Conservation (phyloP, 1,284 basidiomycete species). For the Trichosporon sp. region DNA sequence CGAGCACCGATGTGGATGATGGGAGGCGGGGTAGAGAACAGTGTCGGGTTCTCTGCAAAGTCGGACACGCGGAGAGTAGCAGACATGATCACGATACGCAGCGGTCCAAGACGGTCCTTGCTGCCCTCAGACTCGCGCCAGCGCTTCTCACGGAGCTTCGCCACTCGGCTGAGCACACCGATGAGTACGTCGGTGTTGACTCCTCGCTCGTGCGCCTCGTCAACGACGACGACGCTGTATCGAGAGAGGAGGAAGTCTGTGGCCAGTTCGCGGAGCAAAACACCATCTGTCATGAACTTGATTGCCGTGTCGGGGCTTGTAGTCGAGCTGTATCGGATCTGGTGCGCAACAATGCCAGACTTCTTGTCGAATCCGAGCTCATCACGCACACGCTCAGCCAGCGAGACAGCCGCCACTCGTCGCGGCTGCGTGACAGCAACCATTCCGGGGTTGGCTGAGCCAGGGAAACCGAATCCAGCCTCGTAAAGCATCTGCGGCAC, state of each 20-base stretch:
- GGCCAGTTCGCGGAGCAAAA: conserved; percentile 85
- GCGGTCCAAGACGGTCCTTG: conserved; percentile 71
- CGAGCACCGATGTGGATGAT: conserved; percentile 83
- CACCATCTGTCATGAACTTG: conserved; percentile 99
- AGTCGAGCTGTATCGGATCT: conserved; percentile 95
- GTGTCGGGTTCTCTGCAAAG: conserved; percentile 77
- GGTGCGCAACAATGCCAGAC: conserved; percentile 80
- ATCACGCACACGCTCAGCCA: conserved; percentile 82
- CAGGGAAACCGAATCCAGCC: conserved; percentile 83
- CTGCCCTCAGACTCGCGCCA: conserved; percentile 65
- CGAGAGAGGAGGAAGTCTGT: conserved; percentile 81
- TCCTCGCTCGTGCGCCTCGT: conserved; percentile 96
- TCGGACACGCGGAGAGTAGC: conserved; percentile 92
- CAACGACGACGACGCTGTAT: conserved; percentile 92
- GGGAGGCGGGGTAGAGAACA: conserved; percentile 81
- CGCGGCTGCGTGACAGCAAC: conserved; percentile 97
- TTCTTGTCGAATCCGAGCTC: conserved; percentile 68
- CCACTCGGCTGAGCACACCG: conserved; percentile 87
- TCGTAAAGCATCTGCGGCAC: conserved; percentile 91
- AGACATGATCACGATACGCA: conserved; percentile 97
- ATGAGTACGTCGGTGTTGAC: conserved; percentile 98
- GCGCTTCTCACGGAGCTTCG: conserved; percentile 77
- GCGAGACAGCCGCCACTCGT: conserved; percentile 93
- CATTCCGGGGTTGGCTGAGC: conserved; percentile 94
- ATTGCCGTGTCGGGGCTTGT: conserved; percentile 82